phyloP scores from a whole-genome alignment of 140 eudicot species.

The Erigeron philadelphicus region DNA sequence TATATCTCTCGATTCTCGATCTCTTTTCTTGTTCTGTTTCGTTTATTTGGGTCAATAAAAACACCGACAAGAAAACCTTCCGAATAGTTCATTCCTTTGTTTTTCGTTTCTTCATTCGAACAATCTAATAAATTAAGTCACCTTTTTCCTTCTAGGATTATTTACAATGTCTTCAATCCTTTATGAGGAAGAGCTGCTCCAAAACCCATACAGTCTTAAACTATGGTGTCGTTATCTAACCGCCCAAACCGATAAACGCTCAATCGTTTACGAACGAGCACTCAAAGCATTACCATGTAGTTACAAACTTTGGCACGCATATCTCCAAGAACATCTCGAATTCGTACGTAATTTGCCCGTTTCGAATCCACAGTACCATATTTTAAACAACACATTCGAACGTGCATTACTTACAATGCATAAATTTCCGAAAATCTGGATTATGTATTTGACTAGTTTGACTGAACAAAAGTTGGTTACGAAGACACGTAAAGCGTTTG shows the following conservation, averaged over 20 bases:
- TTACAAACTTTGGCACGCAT: constrained; percentile 87
- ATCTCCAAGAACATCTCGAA: constrained; percentile 88
- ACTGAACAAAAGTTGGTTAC: constrained; percentile 69
- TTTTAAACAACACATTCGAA: constrained; percentile 78
- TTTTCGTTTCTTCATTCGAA: too few relatives aligned
- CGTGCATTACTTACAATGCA: constrained; percentile 89
- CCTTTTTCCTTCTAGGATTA: too few relatives aligned
- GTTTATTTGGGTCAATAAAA: too few relatives aligned
- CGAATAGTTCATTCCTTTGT: too few relatives aligned
- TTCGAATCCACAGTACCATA: constrained; percentile 47
- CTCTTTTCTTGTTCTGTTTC: too few relatives aligned
- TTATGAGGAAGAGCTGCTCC: constrained; percentile 72
- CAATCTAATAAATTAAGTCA: too few relatives aligned
- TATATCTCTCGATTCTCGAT: too few relatives aligned
- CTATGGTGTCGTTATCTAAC: constrained; percentile 88
- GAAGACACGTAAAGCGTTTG: constrained; percentile 64
- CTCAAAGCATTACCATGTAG: constrained; percentile 79
- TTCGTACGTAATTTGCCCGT: constrained; percentile 64
- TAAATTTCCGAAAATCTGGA: constrained; percentile 91
- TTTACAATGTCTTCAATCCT: constrained; percentile 25
- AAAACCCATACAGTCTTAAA: constrained; percentile 72
- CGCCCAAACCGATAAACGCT: constrained; percentile 50
- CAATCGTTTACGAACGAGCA: constrained; percentile 74
- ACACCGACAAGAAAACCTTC: too few relatives aligned
- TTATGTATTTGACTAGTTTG: constrained; percentile 62